phyloP scores from a whole-genome alignment of 2,329 filamentous ascomycete species.

The Apiospora hydei region DNA sequence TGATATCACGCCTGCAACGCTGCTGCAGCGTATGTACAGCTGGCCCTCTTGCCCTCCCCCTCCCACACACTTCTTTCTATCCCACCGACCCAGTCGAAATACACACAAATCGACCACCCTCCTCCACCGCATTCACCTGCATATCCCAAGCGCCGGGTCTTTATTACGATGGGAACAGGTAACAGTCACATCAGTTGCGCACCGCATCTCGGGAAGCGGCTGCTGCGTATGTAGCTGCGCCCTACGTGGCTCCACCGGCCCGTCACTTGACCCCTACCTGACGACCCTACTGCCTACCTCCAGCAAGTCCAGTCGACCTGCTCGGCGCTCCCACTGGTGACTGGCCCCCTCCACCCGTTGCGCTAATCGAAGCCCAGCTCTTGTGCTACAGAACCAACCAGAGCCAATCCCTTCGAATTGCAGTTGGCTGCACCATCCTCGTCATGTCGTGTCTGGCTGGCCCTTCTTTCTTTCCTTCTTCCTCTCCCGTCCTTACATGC shows the following conservation, averaged over 20 bases:
- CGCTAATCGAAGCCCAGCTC: not conserved
- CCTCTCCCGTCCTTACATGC: not conserved
- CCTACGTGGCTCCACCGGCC: conserved; percentile 19
- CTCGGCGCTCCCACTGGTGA: not conserved
- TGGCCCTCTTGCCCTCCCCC: not conserved
- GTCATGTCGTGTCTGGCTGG: not conserved
- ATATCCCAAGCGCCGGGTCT: conserved; percentile 19
- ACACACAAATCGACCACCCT: not conserved
- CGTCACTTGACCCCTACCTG: not conserved
- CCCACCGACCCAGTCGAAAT: conserved; percentile 13
- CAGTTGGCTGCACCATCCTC: conserved; percentile 3
- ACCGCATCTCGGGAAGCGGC: conserved; percentile 20
- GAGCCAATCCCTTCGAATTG: not conserved
- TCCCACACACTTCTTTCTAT: not conserved
- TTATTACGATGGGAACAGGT: not conserved
- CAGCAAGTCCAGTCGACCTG: not conserved
- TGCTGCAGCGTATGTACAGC: not conserved
- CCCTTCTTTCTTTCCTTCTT: not conserved
- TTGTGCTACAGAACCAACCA: conserved; percentile 7
- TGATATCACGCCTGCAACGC: not conserved
- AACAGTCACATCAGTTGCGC: not conserved
- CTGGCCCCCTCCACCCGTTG: not conserved
- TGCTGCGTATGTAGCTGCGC: not conserved
- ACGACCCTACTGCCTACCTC: not conserved
- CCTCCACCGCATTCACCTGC: not conserved